These are phyloP conservation scores for Xanthoparmelia taractica DNA, from an alignment of 495 filamentous ascomycete genomes.

Conservation along the genomic window DNA sequence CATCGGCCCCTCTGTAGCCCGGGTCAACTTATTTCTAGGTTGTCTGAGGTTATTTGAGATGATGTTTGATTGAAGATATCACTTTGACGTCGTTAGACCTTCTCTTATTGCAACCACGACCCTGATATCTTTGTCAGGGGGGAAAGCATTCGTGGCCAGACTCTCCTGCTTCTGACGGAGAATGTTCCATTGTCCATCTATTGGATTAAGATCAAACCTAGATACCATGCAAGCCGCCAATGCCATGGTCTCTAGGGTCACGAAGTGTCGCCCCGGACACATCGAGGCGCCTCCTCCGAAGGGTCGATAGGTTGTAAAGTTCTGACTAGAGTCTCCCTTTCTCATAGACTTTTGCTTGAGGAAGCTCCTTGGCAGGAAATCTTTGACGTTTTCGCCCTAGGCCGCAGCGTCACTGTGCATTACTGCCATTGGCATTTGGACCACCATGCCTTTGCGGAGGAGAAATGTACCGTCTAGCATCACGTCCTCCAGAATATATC, in stretches of 20 bases:
- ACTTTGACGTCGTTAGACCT: not conserved
- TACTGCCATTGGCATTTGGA: constrained; percentile 26
- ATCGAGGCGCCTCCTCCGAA: constrained; percentile 26
- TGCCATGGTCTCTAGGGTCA: constrained; percentile 22
- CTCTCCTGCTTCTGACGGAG: constrained; percentile 26
- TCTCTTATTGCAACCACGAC: constrained; percentile 7
- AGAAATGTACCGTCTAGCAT: constrained; percentile 24
- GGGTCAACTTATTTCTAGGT: too few relatives aligned
- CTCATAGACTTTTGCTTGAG: constrained; percentile 7
- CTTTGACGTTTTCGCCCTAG: constrained; percentile 19
- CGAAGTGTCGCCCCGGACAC: constrained; percentile 26
- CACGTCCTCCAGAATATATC: constrained; percentile 26
- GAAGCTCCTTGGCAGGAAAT: constrained; percentile 20
- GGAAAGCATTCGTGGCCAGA: constrained; percentile 25
- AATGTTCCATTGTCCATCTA: constrained; percentile 20
- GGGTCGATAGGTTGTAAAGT: constrained; percentile 28
- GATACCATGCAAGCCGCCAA: constrained; percentile 18
- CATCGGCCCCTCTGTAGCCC: too few relatives aligned
- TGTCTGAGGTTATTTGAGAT: too few relatives aligned
- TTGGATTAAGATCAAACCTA: constrained; percentile 17
- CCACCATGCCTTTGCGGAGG: constrained; percentile 26
- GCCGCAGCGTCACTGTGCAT: constrained; percentile 20
- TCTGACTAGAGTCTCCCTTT: constrained; percentile 17
- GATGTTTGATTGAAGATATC: not conserved
- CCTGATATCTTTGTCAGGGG: constrained; percentile 18